Percentiles rank a stretch among this genome's conserved stretches.
phyloP scores from a whole-genome alignment of 371 early-diverging fungal genomes.

The Mucor lusitanicus region DNA sequence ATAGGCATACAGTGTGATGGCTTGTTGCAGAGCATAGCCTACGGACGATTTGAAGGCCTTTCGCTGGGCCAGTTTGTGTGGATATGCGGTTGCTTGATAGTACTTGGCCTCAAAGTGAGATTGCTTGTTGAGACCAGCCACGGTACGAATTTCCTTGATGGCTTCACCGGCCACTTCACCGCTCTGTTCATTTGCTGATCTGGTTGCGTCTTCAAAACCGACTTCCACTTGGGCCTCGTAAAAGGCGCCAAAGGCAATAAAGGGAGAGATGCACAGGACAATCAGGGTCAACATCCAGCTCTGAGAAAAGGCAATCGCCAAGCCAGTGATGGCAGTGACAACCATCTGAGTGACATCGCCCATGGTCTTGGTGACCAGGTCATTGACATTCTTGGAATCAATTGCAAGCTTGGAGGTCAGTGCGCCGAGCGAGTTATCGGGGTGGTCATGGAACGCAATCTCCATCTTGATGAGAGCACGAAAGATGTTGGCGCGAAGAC shows the following conservation, averaged over 20 bases:
- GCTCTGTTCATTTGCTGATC: conserved; percentile 69
- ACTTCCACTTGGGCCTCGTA: conserved; percentile 47
- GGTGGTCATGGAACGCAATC: conserved; percentile 80
- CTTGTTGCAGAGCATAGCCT: conserved; percentile 72
- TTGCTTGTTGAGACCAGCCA: conserved; percentile 86
- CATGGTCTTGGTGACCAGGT: conserved; percentile 68
- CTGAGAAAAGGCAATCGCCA: conserved; percentile 50
- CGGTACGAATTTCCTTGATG: conserved; percentile 86
- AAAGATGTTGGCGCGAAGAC: conserved; percentile 63
- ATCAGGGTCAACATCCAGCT: conserved; percentile 66
- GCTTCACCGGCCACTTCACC: conserved; percentile 84
- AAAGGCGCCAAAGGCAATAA: conserved; percentile 48
- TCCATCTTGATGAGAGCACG: conserved; percentile 75
- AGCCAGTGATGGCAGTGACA: conserved; percentile 46
- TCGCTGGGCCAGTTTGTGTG: conserved; percentile 63
- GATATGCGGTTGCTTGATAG: conserved; percentile 55
- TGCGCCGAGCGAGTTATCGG: conserved; percentile 82
- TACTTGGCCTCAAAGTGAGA: conserved; percentile 63
- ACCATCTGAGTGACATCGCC: conserved; percentile 63
- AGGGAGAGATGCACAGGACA: conserved; percentile 55
- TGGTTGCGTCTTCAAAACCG: conserved; percentile 61
- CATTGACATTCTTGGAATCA: conserved; percentile 75
- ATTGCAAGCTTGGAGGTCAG: conserved; percentile 83
- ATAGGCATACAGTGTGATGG: conserved; percentile 65
- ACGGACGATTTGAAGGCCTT: conserved; percentile 61